Evolutionary conservation across 2,329 filamentous ascomycete genomes (phyloP).

Genomic region (Pseudogymnoascus sp.): DNA sequence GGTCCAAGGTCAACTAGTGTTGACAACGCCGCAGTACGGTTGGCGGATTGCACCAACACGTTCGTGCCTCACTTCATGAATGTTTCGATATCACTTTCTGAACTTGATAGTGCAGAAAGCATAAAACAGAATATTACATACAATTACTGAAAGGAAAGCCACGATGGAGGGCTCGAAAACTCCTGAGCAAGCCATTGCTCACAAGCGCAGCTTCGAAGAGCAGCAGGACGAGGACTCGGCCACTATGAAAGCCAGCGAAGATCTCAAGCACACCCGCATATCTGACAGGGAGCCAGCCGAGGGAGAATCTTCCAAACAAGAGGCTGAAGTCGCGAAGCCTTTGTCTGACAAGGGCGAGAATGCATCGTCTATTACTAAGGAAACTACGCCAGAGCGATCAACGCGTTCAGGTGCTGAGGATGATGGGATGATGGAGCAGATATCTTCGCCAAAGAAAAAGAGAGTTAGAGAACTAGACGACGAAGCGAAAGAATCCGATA

Average conservation of each 20-base stretch:
- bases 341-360: conserved; percentile 26
- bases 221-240: conserved; percentile 47
- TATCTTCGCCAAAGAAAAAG: conserved; percentile 60
- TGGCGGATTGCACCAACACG: conserved; percentile 4
- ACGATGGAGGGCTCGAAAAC: conserved; percentile 1
- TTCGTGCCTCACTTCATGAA: not conserved
- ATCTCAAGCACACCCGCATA: conserved; percentile 57
- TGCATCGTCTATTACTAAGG: conserved; percentile 20
- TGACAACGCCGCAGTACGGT: conserved; percentile 1
- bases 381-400: conserved; percentile 25
- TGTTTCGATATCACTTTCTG: not conserved
- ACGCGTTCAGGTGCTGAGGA: conserved; percentile 33
- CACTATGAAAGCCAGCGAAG: conserved; percentile 55
- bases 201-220: conserved; percentile 13
- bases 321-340: conserved; percentile 22
- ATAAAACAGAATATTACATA: not conserved
- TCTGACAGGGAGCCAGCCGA: conserved; percentile 38
- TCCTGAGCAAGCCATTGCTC: conserved; percentile 6
- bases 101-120: not conserved
- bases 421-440: conserved; percentile 40
- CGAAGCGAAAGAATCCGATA: conserved; percentile 34
- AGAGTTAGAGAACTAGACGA: conserved; percentile 39
- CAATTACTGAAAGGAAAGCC: not conserved
- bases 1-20: not conserved
- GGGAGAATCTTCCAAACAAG: conserved; percentile 23